Evolutionary conservation across 2,329 filamentous ascomycete species (phyloP).

Genomic region (Paraphoma sp.): DNA sequence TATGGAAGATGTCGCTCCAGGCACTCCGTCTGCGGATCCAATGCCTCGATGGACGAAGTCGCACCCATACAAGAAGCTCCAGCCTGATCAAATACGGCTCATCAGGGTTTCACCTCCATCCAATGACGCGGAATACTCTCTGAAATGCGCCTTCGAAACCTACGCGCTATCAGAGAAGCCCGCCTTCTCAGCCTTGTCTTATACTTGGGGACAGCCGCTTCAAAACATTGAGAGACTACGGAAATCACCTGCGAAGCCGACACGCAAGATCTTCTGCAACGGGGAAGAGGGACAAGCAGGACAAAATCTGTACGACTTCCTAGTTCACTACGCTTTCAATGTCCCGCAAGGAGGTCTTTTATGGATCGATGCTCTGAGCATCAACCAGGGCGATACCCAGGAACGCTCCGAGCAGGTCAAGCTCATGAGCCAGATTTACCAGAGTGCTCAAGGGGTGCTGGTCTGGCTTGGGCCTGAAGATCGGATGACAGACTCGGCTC

Average conservation of each 20-base stretch:
- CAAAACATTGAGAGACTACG: not conserved
- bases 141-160: constrained; percentile 10
- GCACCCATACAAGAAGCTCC: not conserved
- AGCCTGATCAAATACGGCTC: constrained; percentile 12
- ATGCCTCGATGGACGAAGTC: not conserved
- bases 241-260: not conserved
- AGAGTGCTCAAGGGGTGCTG: constrained; percentile 3
- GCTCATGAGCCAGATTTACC: constrained; percentile 16
- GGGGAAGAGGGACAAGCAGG: not conserved
- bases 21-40: not conserved
- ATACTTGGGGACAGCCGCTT: constrained; percentile 22
- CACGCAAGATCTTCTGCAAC: constrained; percentile 14
- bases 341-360: not conserved
- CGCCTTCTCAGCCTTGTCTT: constrained; percentile 19
- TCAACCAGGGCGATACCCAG: constrained; percentile 2
- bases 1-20: too few species aligned
- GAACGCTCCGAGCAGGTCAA: constrained; percentile 13
- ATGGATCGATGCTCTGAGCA: constrained; percentile 24
- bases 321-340: constrained; percentile 1
- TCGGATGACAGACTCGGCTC: constrained; percentile 7
- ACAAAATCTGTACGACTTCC: constrained; percentile 24
- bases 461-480: constrained; percentile 22
- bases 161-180: constrained; percentile 9
- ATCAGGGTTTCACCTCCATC: constrained; percentile 5
- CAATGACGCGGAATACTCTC: not conserved